Percentiles rank a stretch among this genome's conserved stretches.
Conservation (phyloP, 352 stramenopile species). For the Pythium grandisporangium region DNA sequence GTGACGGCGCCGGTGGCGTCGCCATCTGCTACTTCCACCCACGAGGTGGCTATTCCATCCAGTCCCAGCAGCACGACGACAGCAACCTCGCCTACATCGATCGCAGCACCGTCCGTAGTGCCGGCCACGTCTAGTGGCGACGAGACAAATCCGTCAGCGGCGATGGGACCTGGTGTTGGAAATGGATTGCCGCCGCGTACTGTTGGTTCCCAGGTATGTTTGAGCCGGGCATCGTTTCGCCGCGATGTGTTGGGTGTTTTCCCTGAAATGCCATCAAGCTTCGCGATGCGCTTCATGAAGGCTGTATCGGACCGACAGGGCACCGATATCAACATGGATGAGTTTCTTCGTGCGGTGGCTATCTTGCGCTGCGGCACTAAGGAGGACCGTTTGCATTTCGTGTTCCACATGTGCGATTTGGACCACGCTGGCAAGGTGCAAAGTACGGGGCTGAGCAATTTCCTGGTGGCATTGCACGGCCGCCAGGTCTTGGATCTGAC, state of each 20-base stretch:
- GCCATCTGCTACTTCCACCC: background rate
- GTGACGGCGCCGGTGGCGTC: background rate
- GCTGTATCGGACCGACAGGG: slow-evolving; percentile 74
- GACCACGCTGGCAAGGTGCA: slow-evolving; percentile 82
- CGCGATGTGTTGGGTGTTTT: slow-evolving; percentile 85
- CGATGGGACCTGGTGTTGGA: slow-evolving; percentile 22
- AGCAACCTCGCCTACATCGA: slow-evolving; percentile 11
- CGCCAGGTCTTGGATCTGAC: slow-evolving; percentile 61
- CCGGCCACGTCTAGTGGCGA: background rate
- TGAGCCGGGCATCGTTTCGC: slow-evolving; percentile 76
- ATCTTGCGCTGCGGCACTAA: slow-evolving; percentile 66
- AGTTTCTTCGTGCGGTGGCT: slow-evolving; percentile 73
- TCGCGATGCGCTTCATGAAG: slow-evolving; percentile 87
- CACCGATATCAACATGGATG: slow-evolving; percentile 84
- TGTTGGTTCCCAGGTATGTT: slow-evolving; percentile 67
- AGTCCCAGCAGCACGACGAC: slow-evolving; percentile 6
- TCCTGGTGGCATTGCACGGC: slow-evolving; percentile 73
- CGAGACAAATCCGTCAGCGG: slow-evolving; percentile 27
- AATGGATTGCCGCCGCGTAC: slow-evolving; percentile 57
- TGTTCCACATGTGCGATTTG: slow-evolving; percentile 86
- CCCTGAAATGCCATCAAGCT: slow-evolving; percentile 83
- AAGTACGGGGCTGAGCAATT: slow-evolving; percentile 79
- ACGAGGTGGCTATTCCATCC: too few species aligned
- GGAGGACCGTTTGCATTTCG: slow-evolving; percentile 70
- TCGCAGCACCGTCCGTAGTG: slow-evolving; percentile 6